Percentiles rank a stretch among this genome's conserved stretches.
These are phyloP conservation scores for Solanum bulbocastanum DNA, from an alignment of 257 asterid species.

Conservation along the genomic window DNA sequence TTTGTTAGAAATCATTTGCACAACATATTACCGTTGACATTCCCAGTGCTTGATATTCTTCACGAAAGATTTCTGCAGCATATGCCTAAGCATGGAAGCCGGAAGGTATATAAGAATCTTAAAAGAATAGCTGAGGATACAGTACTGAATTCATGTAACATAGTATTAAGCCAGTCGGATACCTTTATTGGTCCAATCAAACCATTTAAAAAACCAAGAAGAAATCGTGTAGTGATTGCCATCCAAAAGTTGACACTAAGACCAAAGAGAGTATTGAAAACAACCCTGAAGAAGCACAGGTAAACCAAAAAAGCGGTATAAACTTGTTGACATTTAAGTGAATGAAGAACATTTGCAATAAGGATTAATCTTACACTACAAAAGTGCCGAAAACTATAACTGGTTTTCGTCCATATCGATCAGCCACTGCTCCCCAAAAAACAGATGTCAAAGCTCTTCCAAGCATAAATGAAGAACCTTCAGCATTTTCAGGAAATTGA, in stretches of 20 bases:
- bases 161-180: background rate
- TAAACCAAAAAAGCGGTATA: background rate
- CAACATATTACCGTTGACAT: constrained; percentile 48
- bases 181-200: constrained; percentile 80
- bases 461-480: constrained; percentile 51
- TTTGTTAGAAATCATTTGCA: background rate
- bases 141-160: background rate
- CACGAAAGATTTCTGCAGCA: constrained; percentile 60
- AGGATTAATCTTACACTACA: constrained; percentile 26
- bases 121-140: background rate
- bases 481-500: background rate
- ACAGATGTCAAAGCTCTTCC: constrained; percentile 63
- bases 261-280: constrained; percentile 81
- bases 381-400: constrained; percentile 51
- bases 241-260: constrained; percentile 68
- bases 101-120: background rate
- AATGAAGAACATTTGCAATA: constrained; percentile 21
- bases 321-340: background rate
- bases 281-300: constrained; percentile 35
- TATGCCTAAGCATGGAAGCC: constrained; percentile 39
- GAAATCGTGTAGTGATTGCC: constrained; percentile 68
- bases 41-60: constrained; percentile 48
- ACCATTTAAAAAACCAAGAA: constrained; percentile 74
- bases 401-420: constrained; percentile 63
- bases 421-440: constrained; percentile 54